Percentiles rank a stretch among this genome's conserved stretches.
Conservation (phyloP, 164 flowering plant species). For the Magnolia officinalis region DNA sequence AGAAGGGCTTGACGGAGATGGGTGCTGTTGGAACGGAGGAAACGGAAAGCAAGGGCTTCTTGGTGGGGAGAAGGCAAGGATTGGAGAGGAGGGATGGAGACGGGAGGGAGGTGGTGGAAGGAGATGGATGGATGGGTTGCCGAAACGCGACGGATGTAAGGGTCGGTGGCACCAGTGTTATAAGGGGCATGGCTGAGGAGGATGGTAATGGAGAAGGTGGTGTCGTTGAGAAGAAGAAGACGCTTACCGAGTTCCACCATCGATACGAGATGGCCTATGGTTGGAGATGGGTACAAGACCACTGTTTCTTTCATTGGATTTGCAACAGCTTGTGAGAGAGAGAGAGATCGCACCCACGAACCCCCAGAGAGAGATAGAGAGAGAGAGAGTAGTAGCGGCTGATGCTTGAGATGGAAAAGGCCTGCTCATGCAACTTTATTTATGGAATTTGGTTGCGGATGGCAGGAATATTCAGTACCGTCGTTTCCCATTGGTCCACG, state of each 20-base stretch:
- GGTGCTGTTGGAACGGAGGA: slow-evolving; percentile 27
- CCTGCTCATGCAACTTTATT: no score
- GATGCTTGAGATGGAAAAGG: no score
- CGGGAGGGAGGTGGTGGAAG: slow-evolving; percentile 31
- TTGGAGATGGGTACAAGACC: slow-evolving; percentile 14
- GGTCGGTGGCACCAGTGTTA: slow-evolving; percentile 12
- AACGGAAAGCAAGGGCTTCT: slow-evolving; percentile 14
- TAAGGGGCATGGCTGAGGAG: slow-evolving; percentile 21
- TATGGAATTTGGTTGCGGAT: no score
- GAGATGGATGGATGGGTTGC: slow-evolving; percentile 14
- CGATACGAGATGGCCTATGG: slow-evolving; percentile 33
- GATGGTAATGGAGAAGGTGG: slow-evolving; percentile 18
- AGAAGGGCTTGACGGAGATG: slow-evolving; percentile 20
- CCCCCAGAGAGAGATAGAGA: no score
- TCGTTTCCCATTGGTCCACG: no score
- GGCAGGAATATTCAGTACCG: no score
- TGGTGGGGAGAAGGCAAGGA: slow-evolving; percentile 12
- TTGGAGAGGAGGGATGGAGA: background rate
- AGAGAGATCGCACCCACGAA: no score
- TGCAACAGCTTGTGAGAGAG: slow-evolving; percentile 4
- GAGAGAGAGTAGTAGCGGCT: no score
- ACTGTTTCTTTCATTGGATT: no score
- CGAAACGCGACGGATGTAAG: slow-evolving; percentile 27
- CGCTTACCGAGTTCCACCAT: slow-evolving; percentile 36
- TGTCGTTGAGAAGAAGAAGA: slow-evolving; percentile 9